These are phyloP conservation scores for Mitosporidium daphniae DNA, from an alignment of 371 early-diverging fungal genomes.

Conservation along the genomic window DNA sequence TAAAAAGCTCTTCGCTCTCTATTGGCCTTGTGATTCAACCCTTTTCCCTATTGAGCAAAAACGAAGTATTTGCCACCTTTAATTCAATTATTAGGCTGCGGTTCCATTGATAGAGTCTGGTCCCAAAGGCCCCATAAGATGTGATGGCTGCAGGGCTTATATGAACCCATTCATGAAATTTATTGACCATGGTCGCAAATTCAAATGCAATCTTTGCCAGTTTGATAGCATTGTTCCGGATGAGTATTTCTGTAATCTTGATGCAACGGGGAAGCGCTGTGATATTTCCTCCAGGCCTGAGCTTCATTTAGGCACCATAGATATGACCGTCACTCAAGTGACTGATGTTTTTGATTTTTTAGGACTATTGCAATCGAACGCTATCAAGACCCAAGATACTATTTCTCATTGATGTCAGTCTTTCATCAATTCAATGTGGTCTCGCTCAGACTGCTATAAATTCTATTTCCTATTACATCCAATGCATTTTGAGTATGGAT, in stretches of 20 bases:
- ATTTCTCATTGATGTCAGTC: conserved; percentile 67
- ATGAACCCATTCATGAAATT: conserved; percentile 53
- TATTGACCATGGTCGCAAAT: conserved; percentile 45
- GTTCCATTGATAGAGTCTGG: conserved; percentile 55
- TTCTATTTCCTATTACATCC: too few relatives aligned
- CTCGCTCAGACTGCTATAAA: conserved; percentile 20
- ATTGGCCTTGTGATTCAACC: conserved; percentile 62
- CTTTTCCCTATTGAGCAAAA: background rate
- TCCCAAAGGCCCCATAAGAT: conserved; percentile 48
- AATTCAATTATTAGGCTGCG: conserved; percentile 9
- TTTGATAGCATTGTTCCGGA: conserved; percentile 36
- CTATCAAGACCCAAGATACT: conserved; percentile 27
- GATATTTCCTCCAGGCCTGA: conserved; percentile 61
- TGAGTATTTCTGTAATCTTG: conserved; percentile 55
- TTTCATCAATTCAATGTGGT: conserved; percentile 36
- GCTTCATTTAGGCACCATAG: conserved; percentile 38
- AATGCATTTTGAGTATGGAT: conserved; percentile 10
- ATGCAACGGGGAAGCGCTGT: conserved; percentile 44
- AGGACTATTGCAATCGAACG: conserved; percentile 6
- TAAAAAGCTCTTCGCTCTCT: conserved; percentile 27
- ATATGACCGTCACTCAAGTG: conserved; percentile 44
- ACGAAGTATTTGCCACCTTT: conserved; percentile 2
- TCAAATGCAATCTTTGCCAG: conserved; percentile 55
- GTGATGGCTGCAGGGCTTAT: conserved; percentile 58
- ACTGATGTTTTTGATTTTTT: conserved; percentile 3